Conservation (phyloP, 495 filamentous ascomycete genomes). For the Bacidia gigantensis region DNA sequence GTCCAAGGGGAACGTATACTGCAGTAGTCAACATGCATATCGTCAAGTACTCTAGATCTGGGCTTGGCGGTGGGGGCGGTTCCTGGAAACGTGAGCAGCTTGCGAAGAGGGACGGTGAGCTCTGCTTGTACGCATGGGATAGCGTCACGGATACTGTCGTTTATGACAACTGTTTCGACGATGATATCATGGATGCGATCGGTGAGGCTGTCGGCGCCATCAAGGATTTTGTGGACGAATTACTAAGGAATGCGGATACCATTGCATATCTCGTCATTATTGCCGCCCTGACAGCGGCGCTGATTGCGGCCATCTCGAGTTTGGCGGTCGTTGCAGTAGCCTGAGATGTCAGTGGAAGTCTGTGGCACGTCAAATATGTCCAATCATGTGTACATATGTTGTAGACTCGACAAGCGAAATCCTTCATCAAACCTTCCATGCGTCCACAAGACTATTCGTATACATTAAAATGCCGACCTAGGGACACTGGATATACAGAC, state of each 20-base stretch:
- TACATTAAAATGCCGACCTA: too few relatives aligned
- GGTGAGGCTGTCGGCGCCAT: background rate
- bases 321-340: constrained; percentile 3
- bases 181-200: constrained; percentile 2
- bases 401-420: too few relatives aligned
- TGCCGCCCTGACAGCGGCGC: background rate
- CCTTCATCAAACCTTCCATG: too few relatives aligned
- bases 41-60: background rate
- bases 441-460: too few relatives aligned
- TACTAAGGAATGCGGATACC: constrained; percentile 4
- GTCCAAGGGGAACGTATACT: background rate
- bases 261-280: constrained; percentile 1
- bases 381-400: too few relatives aligned
- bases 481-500: too few relatives aligned
- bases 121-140: constrained; percentile 2
- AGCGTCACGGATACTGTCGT: background rate
- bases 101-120: background rate
- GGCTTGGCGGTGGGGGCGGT: background rate
- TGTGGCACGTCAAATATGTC: too few relatives aligned
- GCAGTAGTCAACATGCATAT: constrained; percentile 1
- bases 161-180: background rate
- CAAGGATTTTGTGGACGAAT: background rate
- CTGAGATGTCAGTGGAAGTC: too few relatives aligned
- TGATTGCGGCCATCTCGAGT: background rate
- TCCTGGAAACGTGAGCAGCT: too few relatives aligned